A percentile compares a stretch with the other conserved stretches of the same genome.
These are phyloP conservation scores for Dactylorhiza incarnata DNA, from an alignment of 106 monocot genomes.

Conservation along the genomic window DNA sequence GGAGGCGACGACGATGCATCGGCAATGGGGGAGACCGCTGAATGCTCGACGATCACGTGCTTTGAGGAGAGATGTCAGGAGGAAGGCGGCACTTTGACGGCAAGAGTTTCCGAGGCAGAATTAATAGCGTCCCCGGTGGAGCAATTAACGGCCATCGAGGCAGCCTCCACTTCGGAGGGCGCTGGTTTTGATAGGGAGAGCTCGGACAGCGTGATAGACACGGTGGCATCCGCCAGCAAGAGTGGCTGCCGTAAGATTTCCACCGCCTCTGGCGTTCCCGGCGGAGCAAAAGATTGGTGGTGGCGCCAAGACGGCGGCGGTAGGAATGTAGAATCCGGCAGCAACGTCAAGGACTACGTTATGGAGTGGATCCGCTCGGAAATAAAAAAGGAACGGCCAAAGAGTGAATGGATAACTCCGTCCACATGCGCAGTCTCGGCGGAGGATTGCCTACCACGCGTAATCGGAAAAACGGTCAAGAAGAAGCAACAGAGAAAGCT, in stretches of 20 bases:
- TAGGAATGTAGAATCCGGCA: slow-evolving; percentile 16
- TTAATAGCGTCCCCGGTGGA: slow-evolving; percentile 16
- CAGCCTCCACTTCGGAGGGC: slow-evolving; percentile 50
- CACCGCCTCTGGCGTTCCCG: neutral
- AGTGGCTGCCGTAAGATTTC: slow-evolving; percentile 6
- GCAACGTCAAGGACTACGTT: slow-evolving; percentile 79
- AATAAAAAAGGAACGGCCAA: slow-evolving; percentile 78
- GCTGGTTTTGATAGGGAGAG: slow-evolving; percentile 50
- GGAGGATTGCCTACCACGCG: slow-evolving; percentile 20
- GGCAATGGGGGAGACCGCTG: slow-evolving; percentile 41
- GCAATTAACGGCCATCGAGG: slow-evolving; percentile 11
- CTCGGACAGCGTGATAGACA: slow-evolving; percentile 21
- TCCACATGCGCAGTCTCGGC: slow-evolving; percentile 4
- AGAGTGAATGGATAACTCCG: slow-evolving; percentile 30
- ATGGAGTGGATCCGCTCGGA: slow-evolving; percentile 97
- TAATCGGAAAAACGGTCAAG: slow-evolving; percentile 12
- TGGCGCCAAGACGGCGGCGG: slow-evolving; percentile 47
- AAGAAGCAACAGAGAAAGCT: slow-evolving; percentile 34
- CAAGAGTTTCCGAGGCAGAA: slow-evolving; percentile 15
- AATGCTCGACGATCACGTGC: slow-evolving; percentile 17
- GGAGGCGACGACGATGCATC: slow-evolving; percentile 39
- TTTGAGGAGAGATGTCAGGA: slow-evolving; percentile 26
- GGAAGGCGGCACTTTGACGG: slow-evolving; percentile 16
- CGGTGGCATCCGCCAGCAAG: neutral
- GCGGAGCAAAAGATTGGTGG: slow-evolving; percentile 50